phyloP scores from a whole-genome alignment of 2,329 filamentous ascomycete genomes.

The Fusarium cicatricum region DNA sequence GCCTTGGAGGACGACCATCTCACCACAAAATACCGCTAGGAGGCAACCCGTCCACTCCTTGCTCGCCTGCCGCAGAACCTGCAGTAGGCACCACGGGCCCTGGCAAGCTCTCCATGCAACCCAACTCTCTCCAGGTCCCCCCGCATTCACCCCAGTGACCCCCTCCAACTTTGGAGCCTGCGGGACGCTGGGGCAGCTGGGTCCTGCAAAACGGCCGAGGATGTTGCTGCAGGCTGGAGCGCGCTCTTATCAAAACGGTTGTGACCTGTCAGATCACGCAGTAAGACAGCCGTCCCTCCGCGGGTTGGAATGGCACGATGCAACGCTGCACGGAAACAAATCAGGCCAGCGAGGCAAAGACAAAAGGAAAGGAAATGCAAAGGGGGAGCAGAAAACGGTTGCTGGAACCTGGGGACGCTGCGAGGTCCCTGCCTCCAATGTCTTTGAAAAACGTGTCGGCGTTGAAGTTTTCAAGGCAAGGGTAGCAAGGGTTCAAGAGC shows the following conservation, averaged over 20 bases:
- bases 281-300: constrained; percentile 22
- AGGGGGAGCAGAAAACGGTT: constrained; percentile 12
- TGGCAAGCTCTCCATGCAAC: constrained; percentile 25
- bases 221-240: no score
- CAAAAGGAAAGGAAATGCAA: constrained; percentile 2
- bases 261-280: constrained; percentile 39
- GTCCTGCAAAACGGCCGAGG: constrained; percentile 3
- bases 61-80: constrained; percentile 29
- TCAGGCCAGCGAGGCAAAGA: constrained; percentile 9
- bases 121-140: constrained; percentile 20
- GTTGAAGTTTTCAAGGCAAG: constrained; percentile 21
- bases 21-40: neutral
- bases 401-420: constrained; percentile 19
- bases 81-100: constrained; percentile 30
- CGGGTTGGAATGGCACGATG: constrained; percentile 34
- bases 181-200: constrained; percentile 42
- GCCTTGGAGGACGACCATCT: no score
- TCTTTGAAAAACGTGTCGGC: constrained; percentile 31
- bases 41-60: constrained; percentile 9
- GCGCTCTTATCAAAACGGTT: no score
- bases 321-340: constrained; percentile 24
- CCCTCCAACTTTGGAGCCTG: constrained; percentile 4
- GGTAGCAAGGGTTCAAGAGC: constrained; percentile 2
- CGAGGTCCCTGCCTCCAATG: constrained; percentile 26
- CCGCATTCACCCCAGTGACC: neutral